phyloP scores from a whole-genome alignment of 2,329 filamentous ascomycete species.

The Metarhizium guizhouense region DNA sequence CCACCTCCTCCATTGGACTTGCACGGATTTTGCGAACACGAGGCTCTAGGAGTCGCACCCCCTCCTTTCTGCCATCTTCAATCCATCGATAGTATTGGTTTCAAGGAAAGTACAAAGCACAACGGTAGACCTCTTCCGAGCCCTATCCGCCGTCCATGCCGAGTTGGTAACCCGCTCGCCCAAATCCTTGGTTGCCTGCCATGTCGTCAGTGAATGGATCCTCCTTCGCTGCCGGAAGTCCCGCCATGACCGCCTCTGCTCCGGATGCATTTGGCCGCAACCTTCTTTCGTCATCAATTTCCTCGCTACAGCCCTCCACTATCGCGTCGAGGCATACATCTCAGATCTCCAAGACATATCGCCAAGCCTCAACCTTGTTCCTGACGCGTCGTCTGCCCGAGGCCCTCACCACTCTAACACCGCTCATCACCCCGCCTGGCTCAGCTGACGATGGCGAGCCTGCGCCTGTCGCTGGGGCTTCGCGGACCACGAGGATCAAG shows the following conservation, averaged over 20 bases:
- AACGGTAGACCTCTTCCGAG: not conserved
- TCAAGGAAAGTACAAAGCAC: not conserved
- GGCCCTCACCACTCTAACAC: slow-evolving; percentile 74
- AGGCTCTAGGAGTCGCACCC: not conserved
- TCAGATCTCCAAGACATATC: slow-evolving; percentile 84
- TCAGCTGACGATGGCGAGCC: slow-evolving; percentile 42
- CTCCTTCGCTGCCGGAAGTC: slow-evolving; percentile 34
- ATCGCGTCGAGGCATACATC: slow-evolving; percentile 52
- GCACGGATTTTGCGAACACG: not conserved
- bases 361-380: slow-evolving; percentile 88
- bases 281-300: slow-evolving; percentile 55
- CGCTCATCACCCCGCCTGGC: slow-evolving; percentile 60
- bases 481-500: slow-evolving; percentile 78
- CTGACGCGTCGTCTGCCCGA: slow-evolving; percentile 89
- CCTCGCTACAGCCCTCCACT: slow-evolving; percentile 58
- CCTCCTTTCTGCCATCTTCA: not conserved
- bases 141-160: not conserved
- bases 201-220: slow-evolving; percentile 38
- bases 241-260: slow-evolving; percentile 28
- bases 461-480: slow-evolving; percentile 71
- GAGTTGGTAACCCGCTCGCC: not conserved
- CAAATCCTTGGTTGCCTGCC: slow-evolving; percentile 7
- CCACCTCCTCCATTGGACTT: not conserved
- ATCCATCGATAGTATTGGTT: not conserved
- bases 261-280: slow-evolving; percentile 39